Percentiles rank a stretch among this genome's conserved stretches.
Evolutionary conservation across 768 basidiomycete species (phyloP).

Genomic region (Hygrocybe punicea): DNA sequence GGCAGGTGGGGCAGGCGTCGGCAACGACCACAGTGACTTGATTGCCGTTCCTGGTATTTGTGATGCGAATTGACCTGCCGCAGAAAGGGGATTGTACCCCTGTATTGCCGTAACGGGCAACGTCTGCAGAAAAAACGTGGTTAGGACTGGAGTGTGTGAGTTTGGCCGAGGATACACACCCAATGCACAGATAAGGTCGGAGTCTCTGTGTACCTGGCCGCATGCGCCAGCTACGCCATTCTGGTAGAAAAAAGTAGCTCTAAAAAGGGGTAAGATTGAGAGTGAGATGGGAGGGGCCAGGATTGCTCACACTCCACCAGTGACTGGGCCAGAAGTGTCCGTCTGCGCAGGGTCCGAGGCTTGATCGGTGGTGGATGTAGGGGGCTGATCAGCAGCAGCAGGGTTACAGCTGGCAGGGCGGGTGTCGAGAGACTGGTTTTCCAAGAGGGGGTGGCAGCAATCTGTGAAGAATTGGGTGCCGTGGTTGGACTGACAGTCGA

Average conservation of each 20-base stretch:
- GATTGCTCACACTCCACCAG: conserved; percentile 46
- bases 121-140: conserved; percentile 37
- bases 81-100: conserved; percentile 55
- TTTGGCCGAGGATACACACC: conserved; percentile 37
- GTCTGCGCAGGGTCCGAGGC: conserved; percentile 11
- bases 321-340: conserved; percentile 18
- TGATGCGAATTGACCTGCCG: conserved; percentile 61
- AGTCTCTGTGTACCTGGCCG: conserved; percentile 58
- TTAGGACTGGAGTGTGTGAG: conserved; percentile 5
- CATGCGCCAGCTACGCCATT: conserved; percentile 76
- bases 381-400: conserved; percentile 15
- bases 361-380: conserved; percentile 11
- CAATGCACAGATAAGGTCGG: conserved; percentile 58
- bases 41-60: conserved; percentile 56
- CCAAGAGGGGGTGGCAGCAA: conserved; percentile 72
- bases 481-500: conserved; percentile 50
- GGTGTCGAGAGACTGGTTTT: conserved; percentile 27
- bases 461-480: conserved; percentile 55
- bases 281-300: not conserved
- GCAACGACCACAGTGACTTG: conserved; percentile 64
- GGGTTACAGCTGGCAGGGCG: conserved; percentile 56
- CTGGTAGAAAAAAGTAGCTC: conserved; percentile 70
- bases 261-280: conserved; percentile 20
- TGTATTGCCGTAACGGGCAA: conserved; percentile 48
- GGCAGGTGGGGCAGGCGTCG: conserved; percentile 81